A percentile compares a stretch with the other conserved stretches of the same genome.
Evolutionary conservation across 1,139 yeast genomes (phyloP).

Genomic region (Saccharomyces hybrid): DNA sequence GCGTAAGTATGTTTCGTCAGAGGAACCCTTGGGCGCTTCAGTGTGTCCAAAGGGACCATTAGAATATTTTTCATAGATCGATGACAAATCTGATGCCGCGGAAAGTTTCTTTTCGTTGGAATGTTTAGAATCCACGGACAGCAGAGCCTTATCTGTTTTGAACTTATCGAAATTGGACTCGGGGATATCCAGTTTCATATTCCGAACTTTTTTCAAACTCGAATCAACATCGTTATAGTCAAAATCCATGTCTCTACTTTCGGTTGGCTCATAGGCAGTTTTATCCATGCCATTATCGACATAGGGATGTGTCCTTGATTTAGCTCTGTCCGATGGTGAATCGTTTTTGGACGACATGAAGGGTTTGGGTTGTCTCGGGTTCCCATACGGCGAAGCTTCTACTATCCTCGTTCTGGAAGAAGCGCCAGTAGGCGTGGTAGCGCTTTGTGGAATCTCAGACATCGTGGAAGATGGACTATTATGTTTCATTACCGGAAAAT

Average conservation of each 20-base stretch:
- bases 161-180: slow-evolving; percentile 1
- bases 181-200: background rate
- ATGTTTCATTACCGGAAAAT: background rate
- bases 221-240: background rate
- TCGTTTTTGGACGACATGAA: background rate
- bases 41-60: background rate
- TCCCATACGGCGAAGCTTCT: background rate
- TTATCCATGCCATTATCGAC: background rate
- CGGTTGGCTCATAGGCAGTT: background rate
- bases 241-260: background rate
- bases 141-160: background rate
- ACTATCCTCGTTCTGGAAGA: background rate
- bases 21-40: background rate
- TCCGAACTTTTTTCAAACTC: background rate
- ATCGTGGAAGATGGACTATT: background rate
- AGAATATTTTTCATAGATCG: slow-evolving; percentile 5
- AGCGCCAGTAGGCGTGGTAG: background rate
- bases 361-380: background rate
- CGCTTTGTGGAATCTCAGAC: background rate
- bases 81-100: slow-evolving; percentile 4
- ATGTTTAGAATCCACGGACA: background rate
- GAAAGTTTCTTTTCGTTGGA: slow-evolving; percentile 3
- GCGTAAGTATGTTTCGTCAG: background rate
- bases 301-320: background rate
- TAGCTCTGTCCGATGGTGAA: background rate